Conservation (phyloP, 225 moss, liverwort and hornwort species). For the Marchantia polymorpha region DNA sequence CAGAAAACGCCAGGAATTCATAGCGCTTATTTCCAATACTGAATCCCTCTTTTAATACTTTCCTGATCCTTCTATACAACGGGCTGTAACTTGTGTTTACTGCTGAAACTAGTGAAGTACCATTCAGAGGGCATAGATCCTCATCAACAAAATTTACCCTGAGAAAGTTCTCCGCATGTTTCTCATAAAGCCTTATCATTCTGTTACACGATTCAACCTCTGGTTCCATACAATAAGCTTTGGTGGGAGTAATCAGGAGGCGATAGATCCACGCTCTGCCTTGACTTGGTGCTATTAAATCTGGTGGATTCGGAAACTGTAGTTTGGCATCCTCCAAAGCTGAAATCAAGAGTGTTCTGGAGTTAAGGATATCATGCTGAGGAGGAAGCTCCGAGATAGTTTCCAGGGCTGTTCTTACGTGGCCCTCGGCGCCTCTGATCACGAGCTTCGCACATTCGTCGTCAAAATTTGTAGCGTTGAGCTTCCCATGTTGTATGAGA, state of each 20-base stretch:
- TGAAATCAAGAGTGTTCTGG: conserved; percentile 21
- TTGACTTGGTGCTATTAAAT: conserved; percentile 23
- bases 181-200: conserved; percentile 55
- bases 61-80: conserved; percentile 52
- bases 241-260: conserved; percentile 65
- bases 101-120: conserved; percentile 48
- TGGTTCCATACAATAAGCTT: conserved; percentile 56
- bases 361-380: conserved; percentile 35
- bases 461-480: conserved; percentile 40
- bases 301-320: conserved; percentile 1
- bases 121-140: conserved; percentile 38
- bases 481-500: conserved; percentile 59
- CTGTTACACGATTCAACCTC: conserved; percentile 74
- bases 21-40: conserved; percentile 54
- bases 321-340: not conserved
- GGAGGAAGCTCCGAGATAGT: conserved; percentile 18
- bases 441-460: conserved; percentile 33
- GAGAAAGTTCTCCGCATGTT: conserved; percentile 62
- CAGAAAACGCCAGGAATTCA: conserved; percentile 81
- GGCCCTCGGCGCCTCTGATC: conserved; percentile 34
- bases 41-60: conserved; percentile 54
- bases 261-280: conserved; percentile 59
- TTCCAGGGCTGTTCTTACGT: conserved; percentile 7
- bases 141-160: conserved; percentile 83
- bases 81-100: conserved; percentile 40